Conservation (phyloP, 495 filamentous ascomycete species). For the Chaetomidium leptoderma region DNA sequence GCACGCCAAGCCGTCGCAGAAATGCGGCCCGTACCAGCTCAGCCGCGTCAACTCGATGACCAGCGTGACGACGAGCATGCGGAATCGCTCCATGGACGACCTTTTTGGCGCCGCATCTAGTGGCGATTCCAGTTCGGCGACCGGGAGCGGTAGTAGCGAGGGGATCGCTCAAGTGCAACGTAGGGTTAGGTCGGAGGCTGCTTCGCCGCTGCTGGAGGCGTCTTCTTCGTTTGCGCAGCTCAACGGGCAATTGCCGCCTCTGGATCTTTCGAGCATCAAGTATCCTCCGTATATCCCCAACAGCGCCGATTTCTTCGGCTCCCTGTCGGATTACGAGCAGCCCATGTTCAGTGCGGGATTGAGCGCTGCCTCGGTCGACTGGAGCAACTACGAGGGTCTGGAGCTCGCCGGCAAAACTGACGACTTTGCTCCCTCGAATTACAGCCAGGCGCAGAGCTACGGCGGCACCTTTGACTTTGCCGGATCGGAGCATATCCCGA, state of each 20-base stretch:
- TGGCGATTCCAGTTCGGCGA: constrained; percentile 39
- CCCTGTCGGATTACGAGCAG: constrained; percentile 58
- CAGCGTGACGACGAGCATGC: constrained; percentile 48
- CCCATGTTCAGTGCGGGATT: constrained; percentile 64
- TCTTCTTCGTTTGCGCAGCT: constrained; percentile 55
- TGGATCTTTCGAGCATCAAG: constrained; percentile 55
- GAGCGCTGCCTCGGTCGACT: constrained; percentile 62
- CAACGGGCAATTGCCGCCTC: constrained; percentile 58
- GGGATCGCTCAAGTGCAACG: constrained; percentile 44
- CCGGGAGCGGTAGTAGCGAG: constrained; percentile 19
- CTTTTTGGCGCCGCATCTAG: constrained; percentile 39
- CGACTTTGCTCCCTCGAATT: constrained; percentile 58
- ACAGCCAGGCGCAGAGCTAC: constrained; percentile 67
- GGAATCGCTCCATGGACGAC: constrained; percentile 67
- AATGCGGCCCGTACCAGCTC: constrained; percentile 80
- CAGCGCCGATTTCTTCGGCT: constrained; percentile 48
- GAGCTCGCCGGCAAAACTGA: constrained; percentile 48
- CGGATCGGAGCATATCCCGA: constrained; percentile 49
- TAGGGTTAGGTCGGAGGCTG: constrained; percentile 63
- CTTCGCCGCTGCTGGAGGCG: constrained; percentile 60
- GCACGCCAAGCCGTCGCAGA: constrained; percentile 80
- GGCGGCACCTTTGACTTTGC: constrained; percentile 63
- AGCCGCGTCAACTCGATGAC: constrained; percentile 68
- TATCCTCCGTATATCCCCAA: constrained; percentile 54
- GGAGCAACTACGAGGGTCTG: constrained; percentile 65